These are phyloP conservation scores for Pilobolus umbonatus DNA, from an alignment of 192 early-diverging fungal genomes.

Conservation along the genomic window DNA sequence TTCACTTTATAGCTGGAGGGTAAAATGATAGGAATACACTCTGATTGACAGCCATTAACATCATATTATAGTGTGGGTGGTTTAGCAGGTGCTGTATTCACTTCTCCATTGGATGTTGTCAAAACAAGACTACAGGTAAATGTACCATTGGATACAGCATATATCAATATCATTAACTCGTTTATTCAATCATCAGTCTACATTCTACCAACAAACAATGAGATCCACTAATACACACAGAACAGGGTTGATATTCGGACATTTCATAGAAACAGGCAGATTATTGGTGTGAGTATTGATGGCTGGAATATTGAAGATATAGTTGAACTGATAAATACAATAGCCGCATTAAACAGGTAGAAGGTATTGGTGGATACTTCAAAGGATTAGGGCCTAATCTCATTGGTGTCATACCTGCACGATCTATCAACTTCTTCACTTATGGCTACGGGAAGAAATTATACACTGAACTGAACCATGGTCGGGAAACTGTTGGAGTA, in stretches of 20 bases:
- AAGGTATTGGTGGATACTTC: slow-evolving; percentile 84
- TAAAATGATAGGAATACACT: too few relatives aligned
- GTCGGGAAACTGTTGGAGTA: slow-evolving; percentile 71
- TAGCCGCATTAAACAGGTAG: slow-evolving; percentile 60
- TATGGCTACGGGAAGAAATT: slow-evolving; percentile 87
- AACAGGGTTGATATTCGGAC: slow-evolving; percentile 32
- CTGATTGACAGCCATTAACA: too few relatives aligned
- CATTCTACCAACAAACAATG: slow-evolving; percentile 30
- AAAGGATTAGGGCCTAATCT: slow-evolving; percentile 94
- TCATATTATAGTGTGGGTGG: slow-evolving; percentile 60
- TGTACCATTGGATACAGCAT: not conserved
- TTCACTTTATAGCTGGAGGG: too few relatives aligned
- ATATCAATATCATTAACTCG: not conserved
- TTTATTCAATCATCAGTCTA: slow-evolving; percentile 28
- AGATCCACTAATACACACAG: too few relatives aligned
- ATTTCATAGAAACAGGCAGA: slow-evolving; percentile 47
- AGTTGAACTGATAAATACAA: not conserved
- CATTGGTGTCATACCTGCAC: slow-evolving; percentile 90
- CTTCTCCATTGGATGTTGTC: slow-evolving; percentile 91
- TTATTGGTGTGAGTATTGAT: slow-evolving; percentile 37
- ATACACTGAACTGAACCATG: slow-evolving; percentile 70
- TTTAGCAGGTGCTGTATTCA: slow-evolving; percentile 78
- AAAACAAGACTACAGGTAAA: slow-evolving; percentile 88
- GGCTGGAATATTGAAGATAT: not conserved
- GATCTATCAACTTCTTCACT: slow-evolving; percentile 89